phyloP scores from a whole-genome alignment of 1,284 basidiomycete species.

The Ceratobasidium sp. region DNA sequence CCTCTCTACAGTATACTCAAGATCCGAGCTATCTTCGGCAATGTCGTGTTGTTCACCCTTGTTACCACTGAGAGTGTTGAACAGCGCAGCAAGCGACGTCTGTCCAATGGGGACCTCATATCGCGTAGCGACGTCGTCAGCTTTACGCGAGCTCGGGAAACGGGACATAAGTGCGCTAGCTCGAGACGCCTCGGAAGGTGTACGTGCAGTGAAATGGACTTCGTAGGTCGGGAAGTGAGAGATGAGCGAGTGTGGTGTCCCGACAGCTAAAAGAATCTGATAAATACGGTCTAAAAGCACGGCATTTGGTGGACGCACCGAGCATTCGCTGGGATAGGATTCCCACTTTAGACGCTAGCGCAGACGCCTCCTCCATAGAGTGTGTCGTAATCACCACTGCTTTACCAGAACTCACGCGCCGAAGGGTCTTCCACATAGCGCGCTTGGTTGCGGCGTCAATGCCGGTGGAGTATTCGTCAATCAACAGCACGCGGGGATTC shows the following conservation, averaged over 20 bases:
- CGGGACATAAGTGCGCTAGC: slow-evolving; percentile 72
- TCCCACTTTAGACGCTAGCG: slow-evolving; percentile 78
- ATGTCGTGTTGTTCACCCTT: background rate
- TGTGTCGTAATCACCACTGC: slow-evolving; percentile 67
- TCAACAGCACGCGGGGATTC: slow-evolving; percentile 80
- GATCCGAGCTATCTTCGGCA: slow-evolving; percentile 63
- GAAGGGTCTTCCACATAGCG: slow-evolving; percentile 82
- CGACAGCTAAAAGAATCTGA: slow-evolving; percentile 64
- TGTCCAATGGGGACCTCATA: slow-evolving; percentile 77
- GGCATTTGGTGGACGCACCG: slow-evolving; percentile 60
- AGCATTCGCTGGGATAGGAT: slow-evolving; percentile 77
- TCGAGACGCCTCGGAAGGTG: slow-evolving; percentile 68
- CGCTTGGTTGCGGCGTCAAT: slow-evolving; percentile 87
- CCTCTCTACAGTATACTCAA: slow-evolving; percentile 77
- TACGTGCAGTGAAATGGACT: slow-evolving; percentile 78
- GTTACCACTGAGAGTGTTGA: slow-evolving; percentile 41
- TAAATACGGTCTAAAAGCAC: too few species aligned
- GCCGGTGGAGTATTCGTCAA: slow-evolving; percentile 87
- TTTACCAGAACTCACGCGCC: slow-evolving; percentile 73
- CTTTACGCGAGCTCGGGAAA: slow-evolving; percentile 72
- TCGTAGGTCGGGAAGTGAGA: slow-evolving; percentile 81
- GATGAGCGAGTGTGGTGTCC: slow-evolving; percentile 74
- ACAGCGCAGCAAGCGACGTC: slow-evolving; percentile 47
- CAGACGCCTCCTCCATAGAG: slow-evolving; percentile 87
- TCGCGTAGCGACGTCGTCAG: slow-evolving; percentile 80